Evolutionary conservation across 768 basidiomycete species (phyloP), one percentile per base, ranked within the genome.

Genomic region (Pisolithus microcarpus): DNA sequence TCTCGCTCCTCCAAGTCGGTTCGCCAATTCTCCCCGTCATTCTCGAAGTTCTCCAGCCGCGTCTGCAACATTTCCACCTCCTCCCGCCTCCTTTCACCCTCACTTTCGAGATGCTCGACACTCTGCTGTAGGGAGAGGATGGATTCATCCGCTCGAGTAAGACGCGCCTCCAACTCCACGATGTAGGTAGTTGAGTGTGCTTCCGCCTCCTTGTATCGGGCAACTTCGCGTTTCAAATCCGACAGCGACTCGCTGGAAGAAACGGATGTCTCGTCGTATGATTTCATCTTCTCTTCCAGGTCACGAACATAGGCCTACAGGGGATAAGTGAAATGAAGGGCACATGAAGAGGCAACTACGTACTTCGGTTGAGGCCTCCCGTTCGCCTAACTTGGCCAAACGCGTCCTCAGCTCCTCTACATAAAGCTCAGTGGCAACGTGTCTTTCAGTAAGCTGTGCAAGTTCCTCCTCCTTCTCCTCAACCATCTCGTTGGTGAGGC

Each of bases 361-460:
- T 61, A 90, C 92, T 79, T 99, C 95, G 21, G 91, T 93, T 3
- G 91, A 89, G 5, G 84, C 78, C 66, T 98, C 96, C 49, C 94
- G 75, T 65, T 97, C 95, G 1, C 80, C 72, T 46, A 98, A 68
- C 67, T 94, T 96, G 6, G 79, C 78, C 48, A 96, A 75, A 40
- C 96, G 75, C 44, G 78, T 63, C 50, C 88, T 76, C 49, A 99
- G 76, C 63, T 98, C 94, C 60, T 88, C 87, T 4, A 95, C 80
- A 60, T 96, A 92, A 57, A 85, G 70, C 65, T 91, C 91, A 21
- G 87, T 91, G 18, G 85, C 81, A 15, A 82, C 64, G 65, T 89
- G 87, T 38, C 87, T 74, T 54, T 85, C 82, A 19, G 75, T 72
- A 48, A 93, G 72, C 21, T 72, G 75, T 21, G 74, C 69, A 37